phyloP scores from a whole-genome alignment of 164 flowering plant species.

The Liriodendron chinense region DNA sequence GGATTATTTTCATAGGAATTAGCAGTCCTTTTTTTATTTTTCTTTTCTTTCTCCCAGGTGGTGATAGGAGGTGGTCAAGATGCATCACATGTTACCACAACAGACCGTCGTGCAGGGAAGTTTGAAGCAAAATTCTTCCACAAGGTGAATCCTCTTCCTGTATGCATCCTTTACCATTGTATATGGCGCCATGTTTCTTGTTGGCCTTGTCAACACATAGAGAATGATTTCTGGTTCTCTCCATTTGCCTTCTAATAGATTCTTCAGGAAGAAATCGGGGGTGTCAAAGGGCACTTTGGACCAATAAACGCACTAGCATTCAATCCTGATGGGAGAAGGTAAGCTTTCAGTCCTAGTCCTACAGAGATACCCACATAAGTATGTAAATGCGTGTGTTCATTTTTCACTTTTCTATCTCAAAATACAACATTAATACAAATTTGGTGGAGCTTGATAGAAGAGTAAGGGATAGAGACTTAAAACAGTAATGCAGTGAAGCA shows the following conservation, averaged over 20 bases:
- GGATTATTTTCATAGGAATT: neutral
- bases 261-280: constrained; percentile 88
- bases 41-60: constrained; percentile 55
- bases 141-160: constrained; percentile 43
- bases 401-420: neutral
- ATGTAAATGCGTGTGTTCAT: neutral
- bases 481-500: neutral
- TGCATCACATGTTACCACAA: constrained; percentile 86
- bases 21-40: neutral
- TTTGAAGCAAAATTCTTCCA: constrained; percentile 94
- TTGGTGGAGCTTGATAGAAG: no score
- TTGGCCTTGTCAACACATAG: neutral
- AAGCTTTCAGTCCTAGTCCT: neutral
- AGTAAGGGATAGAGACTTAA: no score
- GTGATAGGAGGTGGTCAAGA: constrained; percentile 99
- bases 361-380: neutral
- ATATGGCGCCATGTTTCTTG: neutral
- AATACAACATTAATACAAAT: neutral
- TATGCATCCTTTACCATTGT: neutral
- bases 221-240: constrained; percentile 2
- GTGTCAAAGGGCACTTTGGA: constrained; percentile 96
- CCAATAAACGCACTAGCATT: constrained; percentile 94
- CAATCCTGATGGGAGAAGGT: constrained; percentile 96
- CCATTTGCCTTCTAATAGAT: constrained; percentile 34
- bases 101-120: constrained; percentile 96